phyloP scores from a whole-genome alignment of 2,329 filamentous ascomycete species.

The Decorospora gaudefroyi region DNA sequence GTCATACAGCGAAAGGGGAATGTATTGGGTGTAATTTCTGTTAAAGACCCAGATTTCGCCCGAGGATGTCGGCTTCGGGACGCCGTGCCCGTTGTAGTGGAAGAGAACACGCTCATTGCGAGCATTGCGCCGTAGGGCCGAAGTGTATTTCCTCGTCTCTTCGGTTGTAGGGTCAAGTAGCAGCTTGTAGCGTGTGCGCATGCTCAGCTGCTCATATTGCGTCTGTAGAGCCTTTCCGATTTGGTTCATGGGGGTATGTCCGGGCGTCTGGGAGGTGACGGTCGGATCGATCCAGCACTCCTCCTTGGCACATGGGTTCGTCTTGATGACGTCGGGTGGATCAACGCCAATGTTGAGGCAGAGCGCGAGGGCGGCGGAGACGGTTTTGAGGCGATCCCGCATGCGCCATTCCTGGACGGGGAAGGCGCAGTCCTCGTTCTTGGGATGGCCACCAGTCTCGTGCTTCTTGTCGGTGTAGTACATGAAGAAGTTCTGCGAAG shows the following conservation, averaged over 20 bases:
- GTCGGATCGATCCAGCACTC: constrained; percentile 98
- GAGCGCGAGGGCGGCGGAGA: constrained; percentile 89
- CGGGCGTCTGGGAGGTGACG: constrained; percentile 69
- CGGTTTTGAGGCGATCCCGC: constrained; percentile 93
- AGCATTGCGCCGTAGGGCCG: constrained; percentile 84
- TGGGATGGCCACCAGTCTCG: constrained; percentile 88
- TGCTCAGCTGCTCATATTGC: constrained; percentile 93
- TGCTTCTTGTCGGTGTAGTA: constrained; percentile 99
- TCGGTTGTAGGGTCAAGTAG: constrained; percentile 96
- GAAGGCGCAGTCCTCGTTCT: constrained; percentile 57
- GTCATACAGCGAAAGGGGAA: constrained; percentile 93
- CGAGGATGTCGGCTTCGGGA: constrained; percentile 91
- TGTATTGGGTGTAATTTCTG: constrained; percentile 98
- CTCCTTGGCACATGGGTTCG: constrained; percentile 86
- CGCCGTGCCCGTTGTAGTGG: constrained; percentile 97
- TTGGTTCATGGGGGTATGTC: constrained; percentile 82
- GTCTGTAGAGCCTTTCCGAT: constrained; percentile 96
- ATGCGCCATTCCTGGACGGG: constrained; percentile 94
- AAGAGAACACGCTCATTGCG: constrained; percentile 97
- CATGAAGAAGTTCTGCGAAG: constrained; percentile 90
- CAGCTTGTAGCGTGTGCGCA: constrained; percentile 96
- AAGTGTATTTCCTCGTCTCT: constrained; percentile 95
- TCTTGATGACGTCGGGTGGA: constrained; percentile 95
- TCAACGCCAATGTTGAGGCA: constrained; percentile 98
- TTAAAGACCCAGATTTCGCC: constrained; percentile 99